These are phyloP conservation scores for Pugionium dolabratum DNA, from an alignment of 345 rosid genomes.

Conservation along the genomic window DNA sequence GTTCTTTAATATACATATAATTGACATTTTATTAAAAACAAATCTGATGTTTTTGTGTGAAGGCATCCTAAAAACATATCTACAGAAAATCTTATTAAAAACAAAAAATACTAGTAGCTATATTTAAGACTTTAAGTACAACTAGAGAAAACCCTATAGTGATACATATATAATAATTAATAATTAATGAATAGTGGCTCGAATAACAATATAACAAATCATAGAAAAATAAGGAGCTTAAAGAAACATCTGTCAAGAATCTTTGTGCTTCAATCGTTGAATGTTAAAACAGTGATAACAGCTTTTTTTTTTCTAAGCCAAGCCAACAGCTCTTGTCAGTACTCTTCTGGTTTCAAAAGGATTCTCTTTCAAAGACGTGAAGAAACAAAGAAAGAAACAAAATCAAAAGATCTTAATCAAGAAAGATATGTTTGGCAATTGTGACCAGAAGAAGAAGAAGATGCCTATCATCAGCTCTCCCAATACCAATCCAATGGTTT, in stretches of 20 bases:
- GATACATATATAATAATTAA: too few species aligned
- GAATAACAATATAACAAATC: slow-evolving; percentile 15
- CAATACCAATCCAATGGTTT: slow-evolving; percentile 66
- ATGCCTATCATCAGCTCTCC: slow-evolving; percentile 56
- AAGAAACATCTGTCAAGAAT: slow-evolving; percentile 40
- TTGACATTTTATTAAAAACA: too few species aligned
- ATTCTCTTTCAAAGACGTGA: slow-evolving; percentile 45
- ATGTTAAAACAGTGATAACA: slow-evolving; percentile 41
- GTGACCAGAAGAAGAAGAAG: slow-evolving; percentile 48
- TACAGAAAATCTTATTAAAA: slow-evolving; percentile 23
- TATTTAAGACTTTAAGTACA: slow-evolving; percentile 18
- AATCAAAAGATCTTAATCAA: slow-evolving; percentile 14
- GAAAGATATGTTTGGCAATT: slow-evolving; percentile 58
- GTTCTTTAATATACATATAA: too few species aligned
- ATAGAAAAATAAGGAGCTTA: slow-evolving; percentile 16
- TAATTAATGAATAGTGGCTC: slow-evolving; percentile 26
- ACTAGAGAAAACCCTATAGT: slow-evolving; percentile 5
- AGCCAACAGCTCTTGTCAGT: slow-evolving; percentile 75
- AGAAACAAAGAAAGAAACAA: slow-evolving; percentile 25
- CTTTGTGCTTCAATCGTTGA: slow-evolving; percentile 34
- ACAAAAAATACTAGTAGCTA: neutral
- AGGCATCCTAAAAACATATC: neutral
- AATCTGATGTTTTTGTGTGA: neutral
- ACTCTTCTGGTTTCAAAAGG: slow-evolving; percentile 64
- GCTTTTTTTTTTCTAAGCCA: slow-evolving; percentile 32